Evolutionary conservation across 2,329 filamentous ascomycete species (phyloP).

Genomic region (Aspergillus tamarii): DNA sequence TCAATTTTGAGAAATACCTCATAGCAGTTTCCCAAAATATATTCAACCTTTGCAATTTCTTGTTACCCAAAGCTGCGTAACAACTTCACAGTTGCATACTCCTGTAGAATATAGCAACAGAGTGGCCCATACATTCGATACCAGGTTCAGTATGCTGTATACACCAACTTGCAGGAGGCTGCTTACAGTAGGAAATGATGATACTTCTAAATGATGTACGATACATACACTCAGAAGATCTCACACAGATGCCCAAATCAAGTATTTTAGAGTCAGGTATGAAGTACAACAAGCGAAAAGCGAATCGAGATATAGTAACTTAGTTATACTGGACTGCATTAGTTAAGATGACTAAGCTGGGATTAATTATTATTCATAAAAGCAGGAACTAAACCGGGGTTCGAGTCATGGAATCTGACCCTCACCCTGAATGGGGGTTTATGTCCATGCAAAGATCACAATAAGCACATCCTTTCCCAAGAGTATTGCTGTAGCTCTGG

Average conservation of each 20-base stretch:
- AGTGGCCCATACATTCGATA: too few species aligned
- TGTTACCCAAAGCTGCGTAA: neutral
- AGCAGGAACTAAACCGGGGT: neutral
- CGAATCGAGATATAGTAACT: too few species aligned
- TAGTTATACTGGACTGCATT: neutral
- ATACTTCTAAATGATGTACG: too few species aligned
- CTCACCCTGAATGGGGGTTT: neutral
- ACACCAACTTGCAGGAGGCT: too few species aligned
- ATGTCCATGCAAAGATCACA: neutral
- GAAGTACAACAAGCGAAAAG: too few species aligned
- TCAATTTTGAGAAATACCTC: neutral
- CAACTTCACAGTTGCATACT: neutral
- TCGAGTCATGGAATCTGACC: neutral
- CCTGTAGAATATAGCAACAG: too few species aligned
- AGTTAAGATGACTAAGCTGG: neutral
- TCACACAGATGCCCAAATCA: too few species aligned
- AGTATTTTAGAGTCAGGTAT: too few species aligned
- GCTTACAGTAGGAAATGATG: too few species aligned
- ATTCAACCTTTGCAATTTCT: neutral
- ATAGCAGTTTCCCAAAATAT: neutral
- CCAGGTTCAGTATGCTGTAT: too few species aligned
- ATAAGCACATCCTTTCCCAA: neutral
- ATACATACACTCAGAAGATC: too few species aligned
- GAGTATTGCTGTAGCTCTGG: neutral
- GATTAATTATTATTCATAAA: neutral